These are phyloP conservation scores for Beta lomatogona DNA, from an alignment of 179 eudicot genomes.

Conservation along the genomic window DNA sequence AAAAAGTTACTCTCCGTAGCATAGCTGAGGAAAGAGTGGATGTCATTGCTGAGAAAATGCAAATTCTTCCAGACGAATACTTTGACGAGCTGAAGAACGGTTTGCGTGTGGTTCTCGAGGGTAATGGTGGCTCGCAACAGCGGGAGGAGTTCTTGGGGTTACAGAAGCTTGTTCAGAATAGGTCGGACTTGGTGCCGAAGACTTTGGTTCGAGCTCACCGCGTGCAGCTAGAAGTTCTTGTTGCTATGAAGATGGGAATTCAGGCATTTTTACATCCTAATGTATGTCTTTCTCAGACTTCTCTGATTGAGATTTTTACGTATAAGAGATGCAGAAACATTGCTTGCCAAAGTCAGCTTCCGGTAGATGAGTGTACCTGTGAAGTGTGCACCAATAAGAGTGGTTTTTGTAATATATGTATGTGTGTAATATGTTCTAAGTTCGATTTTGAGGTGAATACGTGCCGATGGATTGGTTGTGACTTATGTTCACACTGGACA, in stretches of 20 bases:
- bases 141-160: constrained; percentile 73
- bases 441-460: constrained; percentile 98
- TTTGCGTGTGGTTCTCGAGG: constrained; percentile 80
- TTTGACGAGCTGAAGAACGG: constrained; percentile 73
- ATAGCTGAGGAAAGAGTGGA: constrained; percentile 83
- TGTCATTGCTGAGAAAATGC: constrained; percentile 72
- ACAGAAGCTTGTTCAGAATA: constrained; percentile 72
- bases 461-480: constrained; percentile 98
- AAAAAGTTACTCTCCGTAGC: constrained; percentile 67
- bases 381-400: constrained; percentile 72
- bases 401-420: constrained; percentile 94
- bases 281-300: constrained; percentile 78
- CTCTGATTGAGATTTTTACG: constrained; percentile 76
- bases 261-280: constrained; percentile 95
- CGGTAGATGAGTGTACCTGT: constrained; percentile 88
- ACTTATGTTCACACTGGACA: constrained; percentile 90
- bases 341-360: constrained; percentile 83
- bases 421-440: constrained; percentile 89
- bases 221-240: constrained; percentile 85
- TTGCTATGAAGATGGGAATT: constrained; percentile 83
- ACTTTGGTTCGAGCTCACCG: constrained; percentile 64
- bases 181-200: constrained; percentile 69
- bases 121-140: constrained; percentile 78
- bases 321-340: constrained; percentile 91
- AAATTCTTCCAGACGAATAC: constrained; percentile 69